Conservation (phyloP, 495 filamentous ascomycete species). For the Sporormia fimetaria region DNA sequence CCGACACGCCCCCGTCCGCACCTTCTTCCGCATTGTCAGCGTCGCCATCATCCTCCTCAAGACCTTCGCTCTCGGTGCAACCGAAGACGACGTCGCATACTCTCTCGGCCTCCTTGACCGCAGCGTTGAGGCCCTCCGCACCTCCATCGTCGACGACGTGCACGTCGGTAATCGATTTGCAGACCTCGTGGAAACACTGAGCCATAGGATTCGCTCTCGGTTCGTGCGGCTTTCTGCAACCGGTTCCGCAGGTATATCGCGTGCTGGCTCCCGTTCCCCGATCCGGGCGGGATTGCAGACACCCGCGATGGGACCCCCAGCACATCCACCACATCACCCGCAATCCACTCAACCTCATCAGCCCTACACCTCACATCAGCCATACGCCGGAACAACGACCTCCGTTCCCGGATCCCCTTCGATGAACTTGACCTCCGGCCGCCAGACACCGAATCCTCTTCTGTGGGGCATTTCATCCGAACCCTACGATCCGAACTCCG, state of each 20-base stretch:
- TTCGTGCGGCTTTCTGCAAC: constrained; percentile 33
- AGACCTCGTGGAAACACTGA: constrained; percentile 64
- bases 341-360: constrained; percentile 4
- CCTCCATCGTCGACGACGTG: constrained; percentile 86
- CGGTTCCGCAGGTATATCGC: constrained; percentile 20
- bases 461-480: constrained; percentile 34
- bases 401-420: constrained; percentile 9
- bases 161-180: constrained; percentile 91
- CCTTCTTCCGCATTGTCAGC: constrained; percentile 87
- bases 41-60: constrained; percentile 92
- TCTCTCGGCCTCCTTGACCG: constrained; percentile 72
- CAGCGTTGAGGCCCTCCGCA: constrained; percentile 67
- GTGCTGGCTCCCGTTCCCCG: constrained; percentile 15
- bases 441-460: constrained; percentile 25
- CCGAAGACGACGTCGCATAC: constrained; percentile 73
- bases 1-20: constrained; percentile 83
- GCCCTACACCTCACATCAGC: not conserved
- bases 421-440: constrained; percentile 8
- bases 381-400: not conserved
- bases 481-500: constrained; percentile 33
- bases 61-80: constrained; percentile 88
- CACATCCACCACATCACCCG: constrained; percentile 1
- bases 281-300: constrained; percentile 9
- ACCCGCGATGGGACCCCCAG: constrained; percentile 24
- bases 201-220: constrained; percentile 30